Percentiles rank a stretch among this genome's conserved stretches.
Conservation (phyloP, 2,329 filamentous ascomycete genomes). For the Lachnum nothofagi region DNA sequence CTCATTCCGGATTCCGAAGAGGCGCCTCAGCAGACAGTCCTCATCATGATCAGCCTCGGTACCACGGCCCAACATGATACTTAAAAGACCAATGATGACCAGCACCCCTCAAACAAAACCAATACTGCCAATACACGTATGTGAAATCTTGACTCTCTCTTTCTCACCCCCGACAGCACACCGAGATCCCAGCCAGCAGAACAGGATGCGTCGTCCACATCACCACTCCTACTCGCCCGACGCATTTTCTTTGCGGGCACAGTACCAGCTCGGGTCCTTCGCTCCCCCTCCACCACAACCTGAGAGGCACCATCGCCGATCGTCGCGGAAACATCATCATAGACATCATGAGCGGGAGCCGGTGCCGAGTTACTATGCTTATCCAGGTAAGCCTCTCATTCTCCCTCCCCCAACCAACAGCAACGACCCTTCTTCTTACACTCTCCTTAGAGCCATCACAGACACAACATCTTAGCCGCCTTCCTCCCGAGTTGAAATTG, state of each 20-base stretch:
- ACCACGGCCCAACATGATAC: not conserved
- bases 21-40: not conserved
- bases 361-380: not conserved
- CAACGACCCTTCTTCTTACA: not conserved
- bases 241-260: not conserved
- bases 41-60: not conserved
- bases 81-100: conserved; percentile 1
- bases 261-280: not conserved
- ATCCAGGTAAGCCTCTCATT: not conserved
- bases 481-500: not conserved
- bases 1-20: not conserved
- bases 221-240: not conserved
- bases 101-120: not conserved
- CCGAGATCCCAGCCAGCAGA: not conserved
- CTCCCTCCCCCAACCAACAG: no score
- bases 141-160: not conserved
- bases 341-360: not conserved
- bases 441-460: not conserved
- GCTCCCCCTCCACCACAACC: not conserved
- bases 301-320: not conserved
- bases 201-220: not conserved
- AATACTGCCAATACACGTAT: conserved; percentile 3
- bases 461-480: not conserved
- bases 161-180: not conserved
- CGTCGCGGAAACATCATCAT: not conserved